Conservation (phyloP, 2,329 filamentous ascomycete species). For the Penicillium capsulatum region DNA sequence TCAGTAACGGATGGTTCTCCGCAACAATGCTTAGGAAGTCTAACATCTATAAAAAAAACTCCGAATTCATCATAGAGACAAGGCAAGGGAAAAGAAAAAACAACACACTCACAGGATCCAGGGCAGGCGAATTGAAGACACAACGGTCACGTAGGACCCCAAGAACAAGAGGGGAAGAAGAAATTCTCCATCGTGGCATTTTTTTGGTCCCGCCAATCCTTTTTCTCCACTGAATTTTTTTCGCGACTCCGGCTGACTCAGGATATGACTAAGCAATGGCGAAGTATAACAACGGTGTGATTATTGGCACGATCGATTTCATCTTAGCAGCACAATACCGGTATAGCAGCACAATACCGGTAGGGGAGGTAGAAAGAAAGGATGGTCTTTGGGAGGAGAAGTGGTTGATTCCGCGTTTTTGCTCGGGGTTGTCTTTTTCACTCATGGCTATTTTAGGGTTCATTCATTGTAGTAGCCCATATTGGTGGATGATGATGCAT, state of each 20-base stretch:
- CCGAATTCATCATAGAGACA: conserved; percentile 39
- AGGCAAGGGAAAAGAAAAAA: conserved; percentile 1
- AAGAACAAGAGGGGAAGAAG: conserved; percentile 15
- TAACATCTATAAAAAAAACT: conserved; percentile 48
- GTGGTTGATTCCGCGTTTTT: no score
- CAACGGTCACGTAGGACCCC: conserved; percentile 22
- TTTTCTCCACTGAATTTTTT: conserved; percentile 20
- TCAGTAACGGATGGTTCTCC: conserved; percentile 39
- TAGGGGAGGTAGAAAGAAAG: no score
- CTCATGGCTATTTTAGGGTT: no score
- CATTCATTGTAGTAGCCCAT: no score
- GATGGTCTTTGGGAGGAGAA: no score
- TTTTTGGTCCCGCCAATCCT: conserved; percentile 16
- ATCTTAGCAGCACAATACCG: no score
- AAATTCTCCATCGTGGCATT: conserved; percentile 16
- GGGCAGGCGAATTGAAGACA: conserved; percentile 10
- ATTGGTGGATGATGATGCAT: no score
- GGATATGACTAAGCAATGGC: conserved; percentile 11
- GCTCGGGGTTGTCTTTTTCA: no score
- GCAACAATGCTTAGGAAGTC: conserved; percentile 46
- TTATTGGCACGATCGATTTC: no score
- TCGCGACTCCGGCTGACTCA: conserved; percentile 5
- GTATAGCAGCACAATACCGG: no score
- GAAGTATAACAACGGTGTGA: background rate
- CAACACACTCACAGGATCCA: conserved; percentile 15